Evolutionary conservation across 768 basidiomycete species (phyloP), one percentile per base, ranked within the genome.

Genomic region (Atractiella rhizophila): DNA sequence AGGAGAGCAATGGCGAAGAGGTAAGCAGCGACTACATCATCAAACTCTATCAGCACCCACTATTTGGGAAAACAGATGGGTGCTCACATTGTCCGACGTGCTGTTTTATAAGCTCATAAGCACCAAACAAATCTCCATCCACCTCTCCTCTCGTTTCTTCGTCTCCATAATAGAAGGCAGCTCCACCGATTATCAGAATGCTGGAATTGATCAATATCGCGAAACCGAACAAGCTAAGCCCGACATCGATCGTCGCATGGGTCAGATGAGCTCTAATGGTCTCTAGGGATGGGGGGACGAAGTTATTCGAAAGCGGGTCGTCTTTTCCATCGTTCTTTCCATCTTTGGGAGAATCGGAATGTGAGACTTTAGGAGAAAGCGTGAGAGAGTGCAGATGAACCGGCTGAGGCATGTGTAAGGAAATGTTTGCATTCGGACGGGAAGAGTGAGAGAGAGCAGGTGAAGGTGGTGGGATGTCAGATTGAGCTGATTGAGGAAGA

Each of bases 1-100:
- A 94, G 66, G 12, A 94, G 62, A 2, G 79, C 80, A 30, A 94
- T 54, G 2, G 86, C 85, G 51, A 91, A 94, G 29, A 91, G 60
- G n/a, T 71, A 69, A 0, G 76, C 85, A 7, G 80, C 74, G 29
- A 68, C 80, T 79, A 51, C 16, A 44, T 25, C 5, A 27, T 20
- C n/a, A 37, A 47, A 28, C 36, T n/a, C 2, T 3, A 16, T 36
- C 32, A 36, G 18, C 12, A 13, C 18, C 4, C 7, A 13, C 32
- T 16, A 2, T 12, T n/a, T 21, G 38, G n/a, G 5, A 39, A 23
- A 5, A 23, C 21, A 11, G 21, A 37, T 26, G 30, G 37, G 10
- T 13, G 31, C 70, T 35, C 57, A 71, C 78, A 65, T 56, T 68
- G 61, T 5, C 82, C 81, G 33, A 91, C 66, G 33, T 65, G 56